Base-by-base conservation (phyloP, 2,329 filamentous ascomycete genomes). In the Aspergillus sp. region DNA sequence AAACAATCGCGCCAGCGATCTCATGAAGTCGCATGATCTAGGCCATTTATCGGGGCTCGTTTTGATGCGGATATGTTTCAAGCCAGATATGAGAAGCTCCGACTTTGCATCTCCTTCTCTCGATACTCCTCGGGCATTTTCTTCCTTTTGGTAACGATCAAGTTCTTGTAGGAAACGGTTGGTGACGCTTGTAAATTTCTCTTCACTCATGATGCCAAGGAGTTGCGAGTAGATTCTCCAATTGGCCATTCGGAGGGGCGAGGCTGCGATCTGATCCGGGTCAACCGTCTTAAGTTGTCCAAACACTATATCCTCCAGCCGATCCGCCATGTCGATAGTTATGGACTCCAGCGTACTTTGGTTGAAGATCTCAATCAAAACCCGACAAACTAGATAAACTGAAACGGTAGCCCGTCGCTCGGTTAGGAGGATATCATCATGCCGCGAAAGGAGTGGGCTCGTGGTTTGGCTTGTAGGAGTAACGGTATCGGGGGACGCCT, bases 151-250 rank as follows among this genome's bases (percentile, higher is more conserved):
- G 9, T 88, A 89, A 33, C 82, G 82, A 56, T 92, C 90, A 5
- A 99, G 81, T 69, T 98, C 93, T 30, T 83, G 79, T 46, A 96
- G 81, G 70, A 96, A 99, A 48, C 91, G 87, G 54, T 87, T 85
- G 3, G 91, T 87, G 46, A 99, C 93, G 56, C 88, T 90, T 15
- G 86, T 79, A 72, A 99, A 98, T 70, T 96, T 93, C 63, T 95
- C 88, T 45, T 90, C 89, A 75, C 95, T 97, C 90, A 99, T 96
- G 40, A 93, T 89, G n/a, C 96, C 95, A 1, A 99, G 83, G 3
- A 99, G 80, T 68, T 96, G 90, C 19, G 91, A 89, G 72, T 97
- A 97, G 3, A 99, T 86, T 58, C 91, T 90, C 93, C 93, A 99
- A 68, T 99, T 99, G 13, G 95, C 90, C 75, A 95, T 86, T 64